Conservation (phyloP, 2,329 filamentous ascomycete species). For the Blumeria hordei region DNA sequence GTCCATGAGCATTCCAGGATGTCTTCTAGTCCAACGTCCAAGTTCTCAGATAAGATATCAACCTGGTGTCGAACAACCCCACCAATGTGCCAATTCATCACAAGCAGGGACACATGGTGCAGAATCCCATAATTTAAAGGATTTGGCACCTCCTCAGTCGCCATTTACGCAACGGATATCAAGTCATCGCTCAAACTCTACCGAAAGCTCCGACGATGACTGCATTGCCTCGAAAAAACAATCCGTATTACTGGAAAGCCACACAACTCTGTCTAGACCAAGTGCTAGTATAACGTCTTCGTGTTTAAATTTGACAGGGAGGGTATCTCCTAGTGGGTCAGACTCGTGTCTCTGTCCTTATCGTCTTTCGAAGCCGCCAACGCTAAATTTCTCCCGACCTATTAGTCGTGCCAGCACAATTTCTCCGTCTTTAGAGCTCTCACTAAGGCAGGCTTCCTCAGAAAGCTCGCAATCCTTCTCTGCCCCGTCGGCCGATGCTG, state of each 20-base stretch:
- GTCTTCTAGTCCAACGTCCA: background rate
- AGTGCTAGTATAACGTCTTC: background rate
- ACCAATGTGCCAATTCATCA: conserved; percentile 13
- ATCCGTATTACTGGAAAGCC: background rate
- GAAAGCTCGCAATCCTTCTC: conserved; percentile 36
- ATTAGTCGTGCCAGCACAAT: conserved; percentile 45
- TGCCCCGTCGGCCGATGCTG: conserved; percentile 38
- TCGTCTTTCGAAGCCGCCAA: conserved; percentile 35
- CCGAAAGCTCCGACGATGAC: conserved; percentile 49
- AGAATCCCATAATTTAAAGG: conserved; percentile 17
- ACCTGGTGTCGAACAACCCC: conserved; percentile 4
- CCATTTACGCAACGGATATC: conserved; percentile 22
- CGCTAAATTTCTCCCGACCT: conserved; percentile 86
- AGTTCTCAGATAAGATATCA: background rate
- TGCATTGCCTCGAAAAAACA: conserved; percentile 21
- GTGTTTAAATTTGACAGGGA: conserved; percentile 14
- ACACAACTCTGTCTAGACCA: background rate
- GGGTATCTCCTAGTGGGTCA: conserved; percentile 69
- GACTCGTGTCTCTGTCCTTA: conserved; percentile 42
- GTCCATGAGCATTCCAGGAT: conserved; percentile 1
- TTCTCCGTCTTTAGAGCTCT: conserved; percentile 25
- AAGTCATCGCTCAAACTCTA: conserved; percentile 36
- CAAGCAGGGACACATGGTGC: conserved; percentile 8
- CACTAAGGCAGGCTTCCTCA: conserved; percentile 36
- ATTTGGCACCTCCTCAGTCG: conserved; percentile 21